phyloP scores from a whole-genome alignment of 768 basidiomycete genomes.

The Filobasidium wieringae region DNA sequence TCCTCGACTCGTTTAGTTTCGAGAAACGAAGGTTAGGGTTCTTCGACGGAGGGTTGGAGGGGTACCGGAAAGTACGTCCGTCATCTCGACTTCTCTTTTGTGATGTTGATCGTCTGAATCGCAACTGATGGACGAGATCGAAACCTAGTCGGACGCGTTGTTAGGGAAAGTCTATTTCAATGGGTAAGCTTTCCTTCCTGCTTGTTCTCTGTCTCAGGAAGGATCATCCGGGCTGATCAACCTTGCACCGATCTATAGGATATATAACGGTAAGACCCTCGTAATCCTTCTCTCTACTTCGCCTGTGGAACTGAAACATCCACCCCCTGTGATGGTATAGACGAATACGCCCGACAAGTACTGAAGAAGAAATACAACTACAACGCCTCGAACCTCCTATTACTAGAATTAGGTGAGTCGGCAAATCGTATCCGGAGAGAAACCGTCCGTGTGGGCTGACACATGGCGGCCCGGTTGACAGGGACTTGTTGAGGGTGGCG shows the following conservation, averaged over 20 bases:
- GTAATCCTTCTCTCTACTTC: background rate
- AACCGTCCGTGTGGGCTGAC: no score
- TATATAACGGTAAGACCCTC: conserved; percentile 12
- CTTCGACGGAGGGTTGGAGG: conserved; percentile 34
- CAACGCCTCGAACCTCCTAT: conserved; percentile 8
- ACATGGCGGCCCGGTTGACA: no score
- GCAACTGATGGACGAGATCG: background rate
- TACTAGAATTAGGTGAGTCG: conserved; percentile 14
- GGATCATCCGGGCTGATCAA: no score
- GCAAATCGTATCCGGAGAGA: no score
- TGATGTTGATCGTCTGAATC: background rate
- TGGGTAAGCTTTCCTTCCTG: conserved; percentile 1
- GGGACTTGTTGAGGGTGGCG: no score
- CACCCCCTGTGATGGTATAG: background rate
- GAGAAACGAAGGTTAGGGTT: conserved; percentile 38
- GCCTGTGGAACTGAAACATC: background rate
- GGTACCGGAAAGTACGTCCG: conserved; percentile 29
- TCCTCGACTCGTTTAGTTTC: conserved; percentile 15
- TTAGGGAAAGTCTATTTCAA: conserved; percentile 15
- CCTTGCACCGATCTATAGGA: background rate
- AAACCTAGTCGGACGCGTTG: conserved; percentile 10
- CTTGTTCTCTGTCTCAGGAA: background rate
- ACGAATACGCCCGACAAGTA: conserved; percentile 7
- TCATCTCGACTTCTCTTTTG: background rate
- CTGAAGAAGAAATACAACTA: conserved; percentile 17